phyloP scores from a whole-genome alignment of 2,329 filamentous ascomycete genomes.

The Stachybotrys chartarum region DNA sequence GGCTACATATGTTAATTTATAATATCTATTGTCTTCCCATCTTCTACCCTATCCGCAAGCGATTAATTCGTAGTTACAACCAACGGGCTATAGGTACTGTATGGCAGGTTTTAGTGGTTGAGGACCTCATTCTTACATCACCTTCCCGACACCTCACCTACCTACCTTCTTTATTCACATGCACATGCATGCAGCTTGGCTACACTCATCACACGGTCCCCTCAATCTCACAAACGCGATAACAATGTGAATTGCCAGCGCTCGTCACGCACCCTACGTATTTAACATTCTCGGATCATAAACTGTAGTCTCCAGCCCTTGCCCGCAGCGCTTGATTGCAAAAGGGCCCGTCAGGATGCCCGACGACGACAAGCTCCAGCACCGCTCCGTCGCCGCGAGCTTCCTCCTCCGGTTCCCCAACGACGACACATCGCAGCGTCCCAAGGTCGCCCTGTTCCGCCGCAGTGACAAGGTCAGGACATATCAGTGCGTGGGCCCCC shows the following conservation, averaged over 20 bases:
- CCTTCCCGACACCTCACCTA: not conserved
- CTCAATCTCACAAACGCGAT: too few species aligned
- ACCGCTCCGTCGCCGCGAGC: constrained; percentile 36
- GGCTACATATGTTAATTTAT: not conserved
- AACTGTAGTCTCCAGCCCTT: too few species aligned
- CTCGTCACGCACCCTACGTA: too few species aligned
- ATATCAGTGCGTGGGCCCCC: constrained; percentile 41
- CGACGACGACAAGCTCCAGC: constrained; percentile 7
- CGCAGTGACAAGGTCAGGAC: constrained; percentile 52
- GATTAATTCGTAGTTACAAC: too few species aligned
- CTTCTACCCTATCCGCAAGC: too few species aligned
- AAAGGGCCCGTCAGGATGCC: not conserved
- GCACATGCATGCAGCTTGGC: too few species aligned
- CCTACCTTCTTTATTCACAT: not conserved
- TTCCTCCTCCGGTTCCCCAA: constrained; percentile 42
- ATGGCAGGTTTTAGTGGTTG: too few species aligned
- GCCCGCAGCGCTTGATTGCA: not conserved
- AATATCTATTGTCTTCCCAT: not conserved
- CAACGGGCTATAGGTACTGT: too few species aligned
- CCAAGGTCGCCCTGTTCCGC: constrained; percentile 53
- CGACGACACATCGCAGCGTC: constrained; percentile 23
- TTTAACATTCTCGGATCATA: too few species aligned
- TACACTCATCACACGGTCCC: too few species aligned
- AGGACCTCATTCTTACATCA: not conserved
- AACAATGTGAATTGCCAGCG: too few species aligned